Base-by-base conservation (phyloP, 2,329 filamentous ascomycete species). In the Cadophora luteo-olivacea region DNA sequence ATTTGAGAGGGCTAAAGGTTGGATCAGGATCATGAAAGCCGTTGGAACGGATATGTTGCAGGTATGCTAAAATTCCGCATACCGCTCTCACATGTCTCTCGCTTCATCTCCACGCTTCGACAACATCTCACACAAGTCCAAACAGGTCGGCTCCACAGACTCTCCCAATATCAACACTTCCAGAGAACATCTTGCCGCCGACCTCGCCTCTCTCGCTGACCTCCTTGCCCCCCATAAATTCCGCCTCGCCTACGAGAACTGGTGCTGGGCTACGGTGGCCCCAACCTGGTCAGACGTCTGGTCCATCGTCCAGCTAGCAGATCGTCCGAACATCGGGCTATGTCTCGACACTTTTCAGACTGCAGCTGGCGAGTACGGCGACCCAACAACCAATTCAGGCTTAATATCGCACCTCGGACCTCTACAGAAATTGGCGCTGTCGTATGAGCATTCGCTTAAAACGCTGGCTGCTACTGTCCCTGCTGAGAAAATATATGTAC, bases 261-360 rank as follows among this genome's bases (percentile, higher is more conserved):
- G 91, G 91, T 93, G 91, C 79, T 94, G 91, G 92, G 89, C 89
- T 0, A 92, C 91, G 0, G 86, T 38, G 61, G 89, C 91, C 0
- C 86, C 89, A 0, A 83, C 81, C 0, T 95, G 91, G 92, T 86
- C 85, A 71, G 84, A 89, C 61, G 89, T 89, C 0, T 94, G 90
- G 36, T 80, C 86, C 1, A 89, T 94, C 14, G 89, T 92, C 4
- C 75, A 85, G 70, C 82, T 82, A 55, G 89, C 89, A 1, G 80
- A 92, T 72, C 80, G 88, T 2, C 82, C 84, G 0, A 94, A 94
- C 69, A 82, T 93, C 12, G 91, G 92, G 0, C 81, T 94, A 0
- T 94, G 91, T 72, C 84, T 95, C 1, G 36, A 95, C 73, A 94
- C 91, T 0, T 94, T 94, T 80, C 91, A 94, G 76, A 90, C 86